These are phyloP conservation scores for Penicillium paxilli DNA, from an alignment of 495 filamentous ascomycete genomes.

Conservation along the genomic window DNA sequence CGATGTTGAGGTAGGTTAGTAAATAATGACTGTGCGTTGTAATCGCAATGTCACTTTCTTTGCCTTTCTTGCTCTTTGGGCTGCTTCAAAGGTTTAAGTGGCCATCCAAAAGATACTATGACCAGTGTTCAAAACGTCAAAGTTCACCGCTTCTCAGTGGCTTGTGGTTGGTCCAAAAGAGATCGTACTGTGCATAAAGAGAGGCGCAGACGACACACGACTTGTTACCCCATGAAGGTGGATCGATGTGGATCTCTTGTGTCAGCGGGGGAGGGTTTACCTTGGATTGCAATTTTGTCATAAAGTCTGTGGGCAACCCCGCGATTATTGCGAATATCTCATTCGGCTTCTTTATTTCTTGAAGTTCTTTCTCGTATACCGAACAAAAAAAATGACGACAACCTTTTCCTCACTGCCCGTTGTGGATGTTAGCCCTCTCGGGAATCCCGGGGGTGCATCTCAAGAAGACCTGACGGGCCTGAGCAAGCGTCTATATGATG, in stretches of 20 bases:
- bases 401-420: slow-evolving; percentile 44
- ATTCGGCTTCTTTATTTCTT: too few species aligned
- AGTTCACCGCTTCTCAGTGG: neutral
- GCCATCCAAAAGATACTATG: too few species aligned
- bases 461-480: slow-evolving; percentile 19
- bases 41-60: too few species aligned
- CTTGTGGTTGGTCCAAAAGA: neutral
- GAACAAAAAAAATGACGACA: slow-evolving; percentile 18
- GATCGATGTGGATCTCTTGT: neutral
- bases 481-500: slow-evolving; percentile 33
- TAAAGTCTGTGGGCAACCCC: neutral
- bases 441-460: slow-evolving; percentile 9
- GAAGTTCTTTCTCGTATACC: neutral
- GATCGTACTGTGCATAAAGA: too few species aligned
- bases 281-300: neutral
- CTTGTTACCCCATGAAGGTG: slow-evolving; percentile 2
- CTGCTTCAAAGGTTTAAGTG: too few species aligned
- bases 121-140: too few species aligned
- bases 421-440: slow-evolving; percentile 38
- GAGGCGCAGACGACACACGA: slow-evolving; percentile 8
- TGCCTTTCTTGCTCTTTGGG: too few species aligned
- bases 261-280: neutral
- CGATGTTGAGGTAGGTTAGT: too few species aligned
- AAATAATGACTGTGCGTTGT: too few species aligned
- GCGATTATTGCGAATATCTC: neutral